Base-by-base conservation (phyloP, 163 green algal species). In the Prototheca cutis region DNA sequence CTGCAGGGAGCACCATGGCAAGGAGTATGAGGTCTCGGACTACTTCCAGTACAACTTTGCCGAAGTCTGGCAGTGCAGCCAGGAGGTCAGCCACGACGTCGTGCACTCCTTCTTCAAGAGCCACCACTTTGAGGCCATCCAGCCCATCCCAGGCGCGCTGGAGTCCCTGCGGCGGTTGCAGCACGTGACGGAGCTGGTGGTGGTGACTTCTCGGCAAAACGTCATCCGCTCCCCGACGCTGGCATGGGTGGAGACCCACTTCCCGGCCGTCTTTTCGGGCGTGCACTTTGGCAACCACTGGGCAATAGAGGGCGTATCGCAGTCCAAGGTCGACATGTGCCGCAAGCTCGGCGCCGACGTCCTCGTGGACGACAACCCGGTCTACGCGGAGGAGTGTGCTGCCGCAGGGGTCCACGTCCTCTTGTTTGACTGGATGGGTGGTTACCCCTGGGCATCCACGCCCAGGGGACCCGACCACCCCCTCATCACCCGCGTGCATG, bases 221-320 rank as follows among this genome's bases (percentile, higher is more conserved):
- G 74, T 85, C 15, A 96, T 97, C 54, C 78, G 84, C 62, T 74
- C 91, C 55, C 71, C 75, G 6, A 96, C 90, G 19, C 65, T 92
- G 36, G 59, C 85, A 15, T 97, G 90, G 90, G 65, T 97, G 28
- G 77, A 93, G 25, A 25, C 45, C 7, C 87, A 96, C 67, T 96
- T 84, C 60, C 78, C 79, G 2, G 72, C 74, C 18, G 63, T 60
- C 25, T 31, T 6, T 17, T 1, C 19, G 21, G 4, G 83, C 6
- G 83, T 97, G 1, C 89, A 95, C 72, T 97, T 97, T 83, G 90
- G 90, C 25, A 97, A 97, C 73, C 90, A 97, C 75, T 96, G 86
- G 70, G 90, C 90, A 6, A 66, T 92, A 62, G 71, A 89, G 58
- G 90, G 90, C 29, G 64, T 55, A 0, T 81, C 69, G n/a, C 70